Base-by-base conservation (phyloP, 495 filamentous ascomycete genomes). In the Xylaria castorea region DNA sequence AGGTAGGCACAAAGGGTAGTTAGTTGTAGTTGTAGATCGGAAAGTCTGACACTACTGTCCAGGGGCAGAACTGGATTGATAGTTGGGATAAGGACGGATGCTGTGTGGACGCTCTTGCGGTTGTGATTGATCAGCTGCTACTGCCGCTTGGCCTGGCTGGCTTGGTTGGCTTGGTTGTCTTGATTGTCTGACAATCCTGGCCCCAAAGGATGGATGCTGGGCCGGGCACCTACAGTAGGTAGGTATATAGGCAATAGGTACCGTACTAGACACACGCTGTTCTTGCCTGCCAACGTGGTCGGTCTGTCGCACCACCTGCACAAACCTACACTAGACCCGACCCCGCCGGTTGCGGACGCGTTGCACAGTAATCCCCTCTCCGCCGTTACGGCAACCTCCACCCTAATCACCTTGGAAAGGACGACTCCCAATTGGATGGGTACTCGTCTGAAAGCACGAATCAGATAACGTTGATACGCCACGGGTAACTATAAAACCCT, bases 401-500 rank as follows among this genome's bases (percentile, higher is more conserved):
- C 55, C 40, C 44, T 48, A 53, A 34, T 22, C 3, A 27, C 20
- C 20, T 38, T 18, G 53, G 51, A 48, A 66, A 42, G 16, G 16
- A 38, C 50, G 51, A 51, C 14, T 30, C 11, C 38, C 53, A 61
- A 60, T 60, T 67, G 70, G 62, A 50, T 40, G n/a, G 46, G 53
- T 44, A 42, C 44, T 60, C 27, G n/a, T 48, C 27, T n/a, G 46
- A 62, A 34, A 71, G 75, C 81, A 79, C 84, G 83, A 86, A 86
- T 86, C 71, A 76, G 78, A 82, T 73, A 72, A 65, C 79, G 75
- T 77, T 65, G 76, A 78, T 53, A 69, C 74, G 65, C 82, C 84
- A 85, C 83, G 84, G 78, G 83, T 64, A 72, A 73, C 66, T 73
- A 66, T 70, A 70, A 50, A 22, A 72, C 67, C 65, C 38, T 71